These are phyloP conservation scores for Xylaria nigripes DNA, from an alignment of 495 filamentous ascomycete species.

Conservation along the genomic window DNA sequence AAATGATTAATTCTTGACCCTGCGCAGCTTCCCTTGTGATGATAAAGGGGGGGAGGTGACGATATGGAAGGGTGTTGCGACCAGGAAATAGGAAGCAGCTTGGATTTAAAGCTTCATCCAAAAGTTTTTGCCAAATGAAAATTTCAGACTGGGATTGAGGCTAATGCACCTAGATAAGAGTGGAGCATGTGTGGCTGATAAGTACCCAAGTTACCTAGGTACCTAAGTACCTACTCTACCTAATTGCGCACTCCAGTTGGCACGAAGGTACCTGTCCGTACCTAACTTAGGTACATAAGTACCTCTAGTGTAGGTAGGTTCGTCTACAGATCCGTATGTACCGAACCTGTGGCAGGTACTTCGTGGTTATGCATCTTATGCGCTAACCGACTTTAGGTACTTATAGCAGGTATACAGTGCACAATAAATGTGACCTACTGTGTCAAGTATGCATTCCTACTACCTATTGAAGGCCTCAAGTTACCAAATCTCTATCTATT, in stretches of 20 bases:
- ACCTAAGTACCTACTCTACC: background rate
- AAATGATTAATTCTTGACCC: conserved; percentile 7
- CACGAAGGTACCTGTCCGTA: no score
- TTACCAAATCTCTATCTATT: background rate
- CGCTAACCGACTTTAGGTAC: no score
- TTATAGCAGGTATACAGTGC: no score
- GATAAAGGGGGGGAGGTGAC: conserved; percentile 1
- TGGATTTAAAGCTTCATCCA: conserved; percentile 8
- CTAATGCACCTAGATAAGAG: conserved; percentile 12
- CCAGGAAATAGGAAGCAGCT: conserved; percentile 7
- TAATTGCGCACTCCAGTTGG: no score
- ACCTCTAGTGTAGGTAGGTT: no score
- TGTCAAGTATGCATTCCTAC: no score
- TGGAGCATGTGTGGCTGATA: conserved; percentile 11
- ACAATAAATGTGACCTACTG: no score
- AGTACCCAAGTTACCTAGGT: background rate
- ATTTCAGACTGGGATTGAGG: conserved; percentile 7
- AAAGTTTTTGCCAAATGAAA: conserved; percentile 5
- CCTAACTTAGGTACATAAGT: no score
- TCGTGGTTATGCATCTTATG: no score
- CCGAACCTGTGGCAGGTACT: no score
- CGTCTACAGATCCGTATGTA: no score
- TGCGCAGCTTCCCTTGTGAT: conserved; percentile 23
- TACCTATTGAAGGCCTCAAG: conserved; percentile 13
- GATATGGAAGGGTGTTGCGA: conserved; percentile 10